Conservation (phyloP, 441 rosid genomes). For the Pelargonium cotyledonis region DNA sequence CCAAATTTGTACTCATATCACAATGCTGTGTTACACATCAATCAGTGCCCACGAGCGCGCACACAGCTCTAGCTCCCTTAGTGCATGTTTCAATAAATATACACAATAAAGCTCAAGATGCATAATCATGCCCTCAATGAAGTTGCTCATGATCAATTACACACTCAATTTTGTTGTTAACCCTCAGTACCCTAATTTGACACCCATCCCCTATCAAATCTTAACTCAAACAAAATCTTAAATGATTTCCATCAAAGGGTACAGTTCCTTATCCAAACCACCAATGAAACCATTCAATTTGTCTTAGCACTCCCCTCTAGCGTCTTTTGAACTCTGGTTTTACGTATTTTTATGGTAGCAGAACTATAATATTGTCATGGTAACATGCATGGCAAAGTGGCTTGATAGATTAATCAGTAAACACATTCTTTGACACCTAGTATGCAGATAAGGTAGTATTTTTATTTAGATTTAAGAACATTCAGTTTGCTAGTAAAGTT, state of each 20-base stretch:
- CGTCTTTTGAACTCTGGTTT: neutral
- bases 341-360: neutral
- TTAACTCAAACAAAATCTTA: neutral
- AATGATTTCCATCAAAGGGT: neutral
- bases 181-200: constrained; percentile 1
- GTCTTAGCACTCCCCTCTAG: neutral
- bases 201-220: neutral
- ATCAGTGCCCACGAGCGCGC: neutral
- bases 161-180: neutral
- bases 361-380: neutral
- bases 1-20: neutral
- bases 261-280: neutral
- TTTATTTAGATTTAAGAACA: no score
- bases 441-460: no score
- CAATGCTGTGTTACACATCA: neutral
- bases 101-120: neutral
- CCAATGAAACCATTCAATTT: neutral
- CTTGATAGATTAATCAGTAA: neutral
- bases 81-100: neutral
- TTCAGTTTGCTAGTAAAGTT: no score
- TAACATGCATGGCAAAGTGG: neutral
- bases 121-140: neutral
- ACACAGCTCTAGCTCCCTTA: neutral
- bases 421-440: no score
- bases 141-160: neutral